These are phyloP conservation scores for Eucalyptus melliodora DNA, from an alignment of 345 rosid species.

Conservation along the genomic window DNA sequence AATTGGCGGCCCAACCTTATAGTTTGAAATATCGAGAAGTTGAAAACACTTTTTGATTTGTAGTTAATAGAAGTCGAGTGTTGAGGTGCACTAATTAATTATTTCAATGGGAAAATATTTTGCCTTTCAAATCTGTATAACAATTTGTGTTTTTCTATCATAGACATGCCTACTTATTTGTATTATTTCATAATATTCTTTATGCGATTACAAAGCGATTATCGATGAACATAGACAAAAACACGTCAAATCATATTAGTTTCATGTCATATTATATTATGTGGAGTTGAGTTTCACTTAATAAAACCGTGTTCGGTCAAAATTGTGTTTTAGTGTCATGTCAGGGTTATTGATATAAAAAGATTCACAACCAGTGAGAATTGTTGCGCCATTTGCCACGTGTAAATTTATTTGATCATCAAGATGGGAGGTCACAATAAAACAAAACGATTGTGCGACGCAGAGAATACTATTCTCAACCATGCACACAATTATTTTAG, in stretches of 20 bases:
- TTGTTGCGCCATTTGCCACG: neutral
- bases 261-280: neutral
- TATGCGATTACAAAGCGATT: neutral
- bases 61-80: neutral
- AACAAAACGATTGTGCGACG: neutral
- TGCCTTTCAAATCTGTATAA: neutral
- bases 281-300: neutral
- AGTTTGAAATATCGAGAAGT: neutral
- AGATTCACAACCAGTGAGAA: neutral
- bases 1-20: neutral
- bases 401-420: neutral
- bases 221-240: neutral
- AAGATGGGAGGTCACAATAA: neutral
- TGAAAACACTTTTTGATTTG: neutral
- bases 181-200: neutral
- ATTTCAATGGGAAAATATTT: neutral
- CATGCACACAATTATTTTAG: neutral
- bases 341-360: neutral
- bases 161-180: neutral
- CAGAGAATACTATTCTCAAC: neutral
- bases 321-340: neutral
- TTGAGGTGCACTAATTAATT: neutral
- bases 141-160: neutral
- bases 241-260: neutral
- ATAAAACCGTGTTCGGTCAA: neutral